These are phyloP conservation scores for Ceratobasidium sp. DNA, from an alignment of 1,284 basidiomycete genomes.

Conservation along the genomic window DNA sequence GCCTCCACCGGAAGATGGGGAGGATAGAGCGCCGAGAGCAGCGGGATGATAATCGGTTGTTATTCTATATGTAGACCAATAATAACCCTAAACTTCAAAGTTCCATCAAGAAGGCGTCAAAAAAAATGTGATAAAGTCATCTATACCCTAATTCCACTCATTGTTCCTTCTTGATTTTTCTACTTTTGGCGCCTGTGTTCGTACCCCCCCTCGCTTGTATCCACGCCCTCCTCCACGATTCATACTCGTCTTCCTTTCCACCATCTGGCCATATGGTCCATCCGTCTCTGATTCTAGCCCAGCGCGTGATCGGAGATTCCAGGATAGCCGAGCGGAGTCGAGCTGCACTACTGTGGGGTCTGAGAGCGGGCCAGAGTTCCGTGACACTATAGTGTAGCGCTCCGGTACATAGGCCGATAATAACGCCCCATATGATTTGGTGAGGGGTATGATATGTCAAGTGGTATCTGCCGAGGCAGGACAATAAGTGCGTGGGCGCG, in stretches of 20 bases:
- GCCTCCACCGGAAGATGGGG: conserved; percentile 64
- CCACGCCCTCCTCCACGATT: conserved; percentile 69
- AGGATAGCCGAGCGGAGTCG: conserved; percentile 67
- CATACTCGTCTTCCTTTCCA: conserved; percentile 76
- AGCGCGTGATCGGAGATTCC: conserved; percentile 70
- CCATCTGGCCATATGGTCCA: conserved; percentile 84
- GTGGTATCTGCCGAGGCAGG: conserved; percentile 67
- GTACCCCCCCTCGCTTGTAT: conserved; percentile 44
- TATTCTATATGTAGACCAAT: neutral
- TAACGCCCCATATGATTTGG: conserved; percentile 81
- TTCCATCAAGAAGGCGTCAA: neutral
- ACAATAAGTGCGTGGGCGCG: neutral
- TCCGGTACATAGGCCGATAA: conserved; percentile 75
- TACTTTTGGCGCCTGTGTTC: neutral
- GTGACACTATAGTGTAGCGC: conserved; percentile 69
- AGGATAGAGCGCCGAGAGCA: conserved; percentile 50
- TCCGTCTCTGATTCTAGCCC: conserved; percentile 81
- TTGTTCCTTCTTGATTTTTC: conserved; percentile 4
- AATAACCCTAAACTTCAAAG: neutral
- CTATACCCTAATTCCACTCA: neutral
- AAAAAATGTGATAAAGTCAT: neutral
- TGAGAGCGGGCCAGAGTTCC: conserved; percentile 71
- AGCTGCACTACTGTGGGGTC: conserved; percentile 70
- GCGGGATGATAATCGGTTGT: conserved; percentile 8
- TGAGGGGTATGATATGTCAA: conserved; percentile 79